These are phyloP conservation scores for Fusarium napiforme DNA, from an alignment of 2,329 filamentous ascomycete species.

Conservation along the genomic window DNA sequence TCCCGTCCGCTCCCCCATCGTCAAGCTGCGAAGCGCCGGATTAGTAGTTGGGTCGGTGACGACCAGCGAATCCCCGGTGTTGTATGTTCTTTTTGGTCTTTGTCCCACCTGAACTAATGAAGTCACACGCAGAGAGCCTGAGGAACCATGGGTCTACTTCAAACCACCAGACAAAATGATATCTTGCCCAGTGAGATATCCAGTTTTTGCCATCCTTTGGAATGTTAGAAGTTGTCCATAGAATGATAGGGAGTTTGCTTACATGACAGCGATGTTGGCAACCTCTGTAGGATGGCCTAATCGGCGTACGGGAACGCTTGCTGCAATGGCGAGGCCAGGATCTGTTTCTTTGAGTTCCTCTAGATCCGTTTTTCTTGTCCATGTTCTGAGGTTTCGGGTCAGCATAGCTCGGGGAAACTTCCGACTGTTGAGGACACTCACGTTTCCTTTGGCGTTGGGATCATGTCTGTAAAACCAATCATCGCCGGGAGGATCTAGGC, in stretches of 20 bases:
- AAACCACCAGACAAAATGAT: conserved; percentile 23
- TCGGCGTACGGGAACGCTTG: conserved; percentile 49
- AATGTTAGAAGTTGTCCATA: not conserved
- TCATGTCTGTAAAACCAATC: conserved; percentile 52
- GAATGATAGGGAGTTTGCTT: no score
- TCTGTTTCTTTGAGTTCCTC: conserved; percentile 47
- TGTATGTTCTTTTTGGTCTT: conserved; percentile 10
- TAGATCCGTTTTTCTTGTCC: conserved; percentile 47
- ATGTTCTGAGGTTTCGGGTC: conserved; percentile 37
- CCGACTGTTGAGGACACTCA: not conserved
- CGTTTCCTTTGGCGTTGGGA: conserved; percentile 48
- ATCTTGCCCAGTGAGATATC: conserved; percentile 27
- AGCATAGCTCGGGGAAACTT: accelerated
- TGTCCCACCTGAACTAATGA: accelerated
- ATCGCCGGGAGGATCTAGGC: conserved; percentile 47
- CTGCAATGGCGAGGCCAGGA: conserved; percentile 50
- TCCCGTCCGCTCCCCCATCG: not conserved
- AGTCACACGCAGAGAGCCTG: accelerated
- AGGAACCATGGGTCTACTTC: not conserved
- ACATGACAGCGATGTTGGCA: conserved; percentile 50
- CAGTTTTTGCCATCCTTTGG: conserved; percentile 27
- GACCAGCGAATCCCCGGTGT: conserved; percentile 22
- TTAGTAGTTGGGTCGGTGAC: conserved; percentile 17
- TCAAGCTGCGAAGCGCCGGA: conserved; percentile 11
- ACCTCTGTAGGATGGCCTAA: conserved; percentile 51